These are phyloP conservation scores for Fonsecaea multimorphosa DNA, from an alignment of 2,329 filamentous ascomycete genomes.

Conservation along the genomic window DNA sequence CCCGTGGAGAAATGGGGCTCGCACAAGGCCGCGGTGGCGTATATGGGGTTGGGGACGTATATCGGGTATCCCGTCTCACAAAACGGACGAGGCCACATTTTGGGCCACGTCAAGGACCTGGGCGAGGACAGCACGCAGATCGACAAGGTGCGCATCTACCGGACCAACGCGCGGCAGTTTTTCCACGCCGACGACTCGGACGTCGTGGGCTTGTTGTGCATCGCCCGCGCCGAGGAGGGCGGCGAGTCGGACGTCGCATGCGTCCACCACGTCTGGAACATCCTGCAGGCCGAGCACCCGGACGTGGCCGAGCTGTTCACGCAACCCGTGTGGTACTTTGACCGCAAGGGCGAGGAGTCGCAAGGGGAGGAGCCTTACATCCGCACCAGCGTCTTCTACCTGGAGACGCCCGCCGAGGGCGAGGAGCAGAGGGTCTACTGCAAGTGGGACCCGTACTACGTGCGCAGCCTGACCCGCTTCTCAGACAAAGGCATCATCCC, in stretches of 20 bases:
- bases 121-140: slow-evolving; percentile 81
- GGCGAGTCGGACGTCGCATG: slow-evolving; percentile 84
- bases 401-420: slow-evolving; percentile 64
- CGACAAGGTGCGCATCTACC: slow-evolving; percentile 86
- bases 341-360: slow-evolving; percentile 83
- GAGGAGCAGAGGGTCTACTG: slow-evolving; percentile 66
- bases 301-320: slow-evolving; percentile 78
- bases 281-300: slow-evolving; percentile 73
- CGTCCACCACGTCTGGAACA: slow-evolving; percentile 81
- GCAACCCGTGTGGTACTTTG: slow-evolving; percentile 86
- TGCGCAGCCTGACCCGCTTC: slow-evolving; percentile 76
- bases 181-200: slow-evolving; percentile 86
- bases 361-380: slow-evolving; percentile 77
- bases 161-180: slow-evolving; percentile 82
- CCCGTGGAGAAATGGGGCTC: slow-evolving; percentile 77
- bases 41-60: slow-evolving; percentile 86
- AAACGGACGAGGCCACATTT: slow-evolving; percentile 81
- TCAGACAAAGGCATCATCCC: slow-evolving; percentile 75
- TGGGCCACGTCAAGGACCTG: slow-evolving; percentile 88
- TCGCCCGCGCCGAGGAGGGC: slow-evolving; percentile 78
- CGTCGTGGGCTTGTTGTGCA: slow-evolving; percentile 81
- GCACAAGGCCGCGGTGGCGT: slow-evolving; percentile 82
- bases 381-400: slow-evolving; percentile 73
- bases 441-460: slow-evolving; percentile 92
- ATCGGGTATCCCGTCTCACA: slow-evolving; percentile 88